These are phyloP conservation scores for Globisporangium sylvaticum DNA, from an alignment of 352 stramenopile species.

Conservation along the genomic window DNA sequence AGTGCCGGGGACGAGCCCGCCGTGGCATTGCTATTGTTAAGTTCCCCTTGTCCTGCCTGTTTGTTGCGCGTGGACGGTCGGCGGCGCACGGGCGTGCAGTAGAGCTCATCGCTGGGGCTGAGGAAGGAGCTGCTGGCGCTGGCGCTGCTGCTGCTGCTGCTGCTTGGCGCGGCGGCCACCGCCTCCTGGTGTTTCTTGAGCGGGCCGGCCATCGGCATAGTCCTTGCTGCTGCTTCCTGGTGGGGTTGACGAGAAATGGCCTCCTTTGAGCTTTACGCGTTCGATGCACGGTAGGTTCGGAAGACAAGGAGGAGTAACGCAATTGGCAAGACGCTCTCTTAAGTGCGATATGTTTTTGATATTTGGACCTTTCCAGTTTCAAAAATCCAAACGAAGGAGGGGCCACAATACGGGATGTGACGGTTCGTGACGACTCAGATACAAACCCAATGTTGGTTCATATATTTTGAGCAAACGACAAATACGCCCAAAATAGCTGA, in stretches of 20 bases:
- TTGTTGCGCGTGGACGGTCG: background rate
- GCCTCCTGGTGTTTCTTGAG: constrained; percentile 19
- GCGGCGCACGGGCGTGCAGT: constrained; percentile 16
- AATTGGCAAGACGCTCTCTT: background rate
- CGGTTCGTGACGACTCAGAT: background rate
- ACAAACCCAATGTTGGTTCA: background rate
- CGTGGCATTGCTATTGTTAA: constrained; percentile 12
- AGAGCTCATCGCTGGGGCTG: background rate
- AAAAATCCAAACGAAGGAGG: background rate
- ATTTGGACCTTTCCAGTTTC: background rate
- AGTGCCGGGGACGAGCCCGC: background rate
- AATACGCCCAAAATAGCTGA: background rate
- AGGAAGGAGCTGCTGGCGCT: constrained; percentile 4
- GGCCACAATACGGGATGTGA: background rate
- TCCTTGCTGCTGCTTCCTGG: background rate
- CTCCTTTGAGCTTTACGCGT: background rate
- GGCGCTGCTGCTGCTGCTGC: background rate
- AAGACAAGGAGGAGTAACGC: background rate
- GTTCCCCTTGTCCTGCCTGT: constrained; percentile 1
- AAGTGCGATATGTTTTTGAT: constrained; percentile 7
- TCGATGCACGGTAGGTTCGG: background rate
- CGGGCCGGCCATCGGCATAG: constrained; percentile 18
- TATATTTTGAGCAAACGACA: background rate
- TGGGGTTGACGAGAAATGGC: background rate
- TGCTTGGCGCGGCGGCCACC: background rate